Conservation (phyloP, 768 basidiomycete species). For the Clathrus columnatus region DNA sequence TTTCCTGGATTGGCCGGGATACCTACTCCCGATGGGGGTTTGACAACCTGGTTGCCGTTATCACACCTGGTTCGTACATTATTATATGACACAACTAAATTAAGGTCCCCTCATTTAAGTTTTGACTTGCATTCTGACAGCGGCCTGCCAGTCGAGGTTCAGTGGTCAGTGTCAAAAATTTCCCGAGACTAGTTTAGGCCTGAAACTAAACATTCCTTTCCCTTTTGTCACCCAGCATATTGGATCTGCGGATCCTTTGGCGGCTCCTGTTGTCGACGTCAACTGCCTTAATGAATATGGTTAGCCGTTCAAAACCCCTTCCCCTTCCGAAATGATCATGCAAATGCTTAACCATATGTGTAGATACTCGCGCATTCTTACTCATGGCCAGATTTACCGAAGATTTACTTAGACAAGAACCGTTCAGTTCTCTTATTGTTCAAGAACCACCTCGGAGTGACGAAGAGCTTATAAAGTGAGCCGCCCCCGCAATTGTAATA, state of each 20-base stretch:
- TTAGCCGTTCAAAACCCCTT: neutral
- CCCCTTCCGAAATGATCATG: too few relatives aligned
- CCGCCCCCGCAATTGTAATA: neutral
- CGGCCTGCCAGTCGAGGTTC: neutral
- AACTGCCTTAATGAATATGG: conserved; percentile 18
- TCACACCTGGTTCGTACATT: neutral
- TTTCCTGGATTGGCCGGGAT: neutral
- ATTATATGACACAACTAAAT: too few relatives aligned
- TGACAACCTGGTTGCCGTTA: neutral
- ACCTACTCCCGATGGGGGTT: neutral
- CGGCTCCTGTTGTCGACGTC: conserved; percentile 30
- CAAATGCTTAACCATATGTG: too few relatives aligned
- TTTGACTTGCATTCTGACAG: neutral
- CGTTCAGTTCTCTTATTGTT: neutral
- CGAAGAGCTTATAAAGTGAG: neutral
- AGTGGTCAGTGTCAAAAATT: neutral
- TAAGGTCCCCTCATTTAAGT: too few relatives aligned
- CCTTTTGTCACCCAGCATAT: conserved; percentile 13
- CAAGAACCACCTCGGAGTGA: neutral
- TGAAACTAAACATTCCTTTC: too few relatives aligned
- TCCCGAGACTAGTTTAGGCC: too few relatives aligned
- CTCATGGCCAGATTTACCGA: neutral
- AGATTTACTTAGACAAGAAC: neutral
- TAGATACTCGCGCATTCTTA: neutral
- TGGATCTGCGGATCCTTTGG: conserved; percentile 24